These are phyloP conservation scores for Phytophthora sp. DNA, from an alignment of 352 stramenopile genomes.

Conservation along the genomic window DNA sequence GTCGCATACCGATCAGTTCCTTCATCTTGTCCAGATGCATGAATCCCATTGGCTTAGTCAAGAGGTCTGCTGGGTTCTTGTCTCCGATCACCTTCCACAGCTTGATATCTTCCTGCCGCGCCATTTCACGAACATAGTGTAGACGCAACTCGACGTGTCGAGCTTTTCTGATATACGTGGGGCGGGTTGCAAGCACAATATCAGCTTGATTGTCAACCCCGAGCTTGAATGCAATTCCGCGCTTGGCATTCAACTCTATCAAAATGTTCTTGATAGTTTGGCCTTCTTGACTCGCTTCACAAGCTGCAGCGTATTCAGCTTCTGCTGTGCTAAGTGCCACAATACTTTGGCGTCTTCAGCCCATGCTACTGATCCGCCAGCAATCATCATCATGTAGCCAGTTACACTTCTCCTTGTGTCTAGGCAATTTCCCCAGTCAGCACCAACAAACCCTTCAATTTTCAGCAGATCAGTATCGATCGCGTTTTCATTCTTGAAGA, in stretches of 20 bases:
- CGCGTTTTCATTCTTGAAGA: neutral
- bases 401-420: conserved; percentile 11
- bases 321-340: conserved; percentile 1
- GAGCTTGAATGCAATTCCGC: neutral
- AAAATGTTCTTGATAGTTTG: neutral
- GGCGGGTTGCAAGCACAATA: neutral
- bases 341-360: neutral
- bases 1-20: too few species aligned
- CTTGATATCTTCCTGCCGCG: neutral
- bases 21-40: neutral
- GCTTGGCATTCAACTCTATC: neutral
- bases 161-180: conserved; percentile 1
- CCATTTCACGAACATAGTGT: neutral
- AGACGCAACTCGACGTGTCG: neutral
- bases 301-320: conserved; percentile 9
- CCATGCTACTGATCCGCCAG: conserved; percentile 5
- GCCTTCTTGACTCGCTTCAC: conserved; percentile 8
- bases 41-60: neutral
- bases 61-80: neutral
- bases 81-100: neutral
- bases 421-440: conserved; percentile 12
- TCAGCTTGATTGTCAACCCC: conserved; percentile 9
- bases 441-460: conserved; percentile 5
- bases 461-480: too few species aligned
- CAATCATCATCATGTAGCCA: neutral